Evolutionary conservation across 148 eudicot genomes (phyloP).

Genomic region (Oxyria digyna): DNA sequence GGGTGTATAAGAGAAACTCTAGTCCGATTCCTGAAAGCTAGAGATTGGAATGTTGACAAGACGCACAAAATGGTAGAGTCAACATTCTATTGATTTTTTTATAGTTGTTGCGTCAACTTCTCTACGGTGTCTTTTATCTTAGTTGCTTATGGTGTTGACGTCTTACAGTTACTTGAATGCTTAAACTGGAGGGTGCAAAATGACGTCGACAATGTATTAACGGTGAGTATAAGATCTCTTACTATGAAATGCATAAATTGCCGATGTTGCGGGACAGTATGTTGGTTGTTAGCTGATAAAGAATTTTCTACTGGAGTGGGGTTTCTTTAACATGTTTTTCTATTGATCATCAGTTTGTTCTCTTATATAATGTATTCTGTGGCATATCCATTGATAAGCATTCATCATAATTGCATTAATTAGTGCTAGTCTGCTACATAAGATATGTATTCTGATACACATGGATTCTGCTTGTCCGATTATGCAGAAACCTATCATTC

Average conservation of each 20-base stretch:
- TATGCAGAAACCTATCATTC: slow-evolving; percentile 85
- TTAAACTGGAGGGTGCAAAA: slow-evolving; percentile 92
- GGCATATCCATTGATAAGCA: not conserved
- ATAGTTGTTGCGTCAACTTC: not conserved
- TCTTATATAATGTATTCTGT: not conserved
- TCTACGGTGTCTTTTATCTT: not conserved
- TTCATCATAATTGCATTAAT: not conserved
- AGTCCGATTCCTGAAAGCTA: slow-evolving; percentile 69
- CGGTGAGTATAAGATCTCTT: slow-evolving; percentile 35
- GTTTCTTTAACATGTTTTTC: not conserved
- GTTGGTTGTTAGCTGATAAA: not conserved
- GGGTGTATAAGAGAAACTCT: slow-evolving; percentile 49
- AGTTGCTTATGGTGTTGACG: slow-evolving; percentile 2
- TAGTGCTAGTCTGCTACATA: not conserved
- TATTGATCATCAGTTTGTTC: not conserved
- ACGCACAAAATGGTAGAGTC: slow-evolving; percentile 61
- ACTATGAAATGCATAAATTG: not conserved
- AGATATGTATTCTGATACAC: not conserved
- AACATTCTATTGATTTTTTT: not conserved
- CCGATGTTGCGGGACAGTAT: not conserved
- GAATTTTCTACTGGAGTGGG: not conserved
- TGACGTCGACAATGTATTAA: slow-evolving; percentile 70
- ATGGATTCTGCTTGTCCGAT: not conserved
- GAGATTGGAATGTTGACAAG: slow-evolving; percentile 75
- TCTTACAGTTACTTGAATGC: slow-evolving; percentile 64